Percentiles rank a stretch among this genome's conserved stretches.
phyloP scores from a whole-genome alignment of 768 basidiomycete genomes.

The Bullera alba region DNA sequence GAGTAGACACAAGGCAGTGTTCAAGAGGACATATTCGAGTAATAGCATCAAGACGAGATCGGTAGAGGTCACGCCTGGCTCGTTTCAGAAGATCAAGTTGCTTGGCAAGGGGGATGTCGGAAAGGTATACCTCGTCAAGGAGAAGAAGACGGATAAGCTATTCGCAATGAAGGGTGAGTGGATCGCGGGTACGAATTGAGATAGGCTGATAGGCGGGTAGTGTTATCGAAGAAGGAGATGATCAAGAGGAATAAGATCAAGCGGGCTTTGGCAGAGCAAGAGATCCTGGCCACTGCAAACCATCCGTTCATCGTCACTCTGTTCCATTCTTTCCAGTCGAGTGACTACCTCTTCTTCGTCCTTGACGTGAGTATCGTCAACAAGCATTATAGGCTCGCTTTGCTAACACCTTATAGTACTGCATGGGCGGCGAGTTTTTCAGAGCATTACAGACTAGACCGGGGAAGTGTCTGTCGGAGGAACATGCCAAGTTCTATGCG shows the following conservation, averaged over 20 bases:
- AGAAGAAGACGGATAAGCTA: constrained; percentile 93
- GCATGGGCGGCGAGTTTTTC: constrained; percentile 99
- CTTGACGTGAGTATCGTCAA: constrained; percentile 21
- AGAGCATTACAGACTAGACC: constrained; percentile 91
- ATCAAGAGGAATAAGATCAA: constrained; percentile 99
- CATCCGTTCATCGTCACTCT: constrained; percentile 99
- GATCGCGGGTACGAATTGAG: background rate
- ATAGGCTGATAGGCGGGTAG: constrained; percentile 49
- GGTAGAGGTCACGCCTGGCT: constrained; percentile 88
- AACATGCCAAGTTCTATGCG: constrained; percentile 93
- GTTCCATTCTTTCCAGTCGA: constrained; percentile 98
- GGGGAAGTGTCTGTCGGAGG: constrained; percentile 93
- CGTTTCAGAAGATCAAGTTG: constrained; percentile 94
- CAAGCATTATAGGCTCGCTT: background rate
- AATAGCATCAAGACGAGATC: constrained; percentile 92
- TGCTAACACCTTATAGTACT: constrained; percentile 61
- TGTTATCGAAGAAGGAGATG: constrained; percentile 98
- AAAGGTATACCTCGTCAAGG: constrained; percentile 92
- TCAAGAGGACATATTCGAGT: constrained; percentile 90
- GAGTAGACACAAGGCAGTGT: constrained; percentile 49
- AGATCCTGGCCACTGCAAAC: constrained; percentile 95
- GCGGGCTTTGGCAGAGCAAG: constrained; percentile 94
- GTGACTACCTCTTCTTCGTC: constrained; percentile 86
- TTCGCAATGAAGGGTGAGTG: constrained; percentile 97
- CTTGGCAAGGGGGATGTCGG: constrained; percentile 99